Conservation (phyloP, 1,284 basidiomycete species). For the Ceratobasidium sp. region DNA sequence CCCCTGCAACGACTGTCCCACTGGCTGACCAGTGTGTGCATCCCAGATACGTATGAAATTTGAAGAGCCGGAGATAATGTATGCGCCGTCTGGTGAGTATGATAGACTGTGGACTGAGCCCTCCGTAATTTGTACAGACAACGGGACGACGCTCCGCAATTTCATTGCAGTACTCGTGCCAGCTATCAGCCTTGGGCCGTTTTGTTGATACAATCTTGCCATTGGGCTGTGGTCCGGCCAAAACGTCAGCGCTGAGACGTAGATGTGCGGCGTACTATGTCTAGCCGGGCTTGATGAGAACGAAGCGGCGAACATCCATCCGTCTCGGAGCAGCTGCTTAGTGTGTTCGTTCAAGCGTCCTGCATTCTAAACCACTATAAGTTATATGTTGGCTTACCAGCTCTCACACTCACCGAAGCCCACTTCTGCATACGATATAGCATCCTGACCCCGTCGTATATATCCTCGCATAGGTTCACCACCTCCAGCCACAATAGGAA, state of each 20-base stretch:
- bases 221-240: slow-evolving; percentile 1
- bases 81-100: background rate
- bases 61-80: background rate
- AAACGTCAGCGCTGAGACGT: background rate
- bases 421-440: too few relatives aligned
- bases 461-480: background rate
- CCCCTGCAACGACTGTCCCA: background rate
- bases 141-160: too few relatives aligned
- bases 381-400: too few relatives aligned
- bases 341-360: background rate
- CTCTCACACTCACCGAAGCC: too few relatives aligned
- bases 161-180: too few relatives aligned
- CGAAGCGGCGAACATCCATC: background rate
- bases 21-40: background rate
- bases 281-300: background rate
- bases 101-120: background rate
- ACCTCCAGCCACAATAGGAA: slow-evolving; percentile 8
- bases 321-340: background rate
- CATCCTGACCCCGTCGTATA: too few relatives aligned
- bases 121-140: background rate
- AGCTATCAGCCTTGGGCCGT: too few relatives aligned
- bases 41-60: background rate
- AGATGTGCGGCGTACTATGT: background rate
- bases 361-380: too few relatives aligned
- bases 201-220: background rate